Base-by-base conservation (phyloP, 1,139 yeast genomes). In the Hyphopichia khmerensis region DNA sequence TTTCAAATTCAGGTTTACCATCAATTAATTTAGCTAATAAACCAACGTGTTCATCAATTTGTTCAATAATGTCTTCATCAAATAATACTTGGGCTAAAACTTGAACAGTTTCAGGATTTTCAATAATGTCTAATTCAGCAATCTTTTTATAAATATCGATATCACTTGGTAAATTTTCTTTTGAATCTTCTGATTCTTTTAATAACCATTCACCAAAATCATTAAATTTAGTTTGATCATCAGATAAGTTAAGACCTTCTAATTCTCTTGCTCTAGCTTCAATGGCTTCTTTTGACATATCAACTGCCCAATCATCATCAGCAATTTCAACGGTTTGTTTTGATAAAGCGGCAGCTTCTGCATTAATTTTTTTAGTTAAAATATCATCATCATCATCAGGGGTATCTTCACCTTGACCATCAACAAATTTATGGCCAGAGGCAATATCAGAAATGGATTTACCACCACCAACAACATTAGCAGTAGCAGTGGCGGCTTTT, bases 281-380 rank as follows among this genome's bases (percentile, higher is more conserved):
- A 54, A 95, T 89, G 42, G 99, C 99, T 67, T 90, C 99, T 62
- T 87, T 96, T 41, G 96, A 87, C 82, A 93, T 87, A 64, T 93
- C 99, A 41, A 91, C 97, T 17, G 98, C 90, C 99, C 99, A 93
- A 51, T 89, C 96, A 55, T 88, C 97, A 60, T 90, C 96, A 50
- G 82, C 81, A 40, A 78, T 77, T 52, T 81, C 84, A 44, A 86
- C 81, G 45, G 80, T 78, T 48, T 75, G 75, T 29, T 59, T 64
- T 21, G 67, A 68, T 50, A 87, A 73, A 40, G 77, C 81, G 13
- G 90, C 85, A 24, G 95, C 96, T 62, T 87, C 96, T 37, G 91
- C 90, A 56, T 87, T 83, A 65, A 89, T 85, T 60, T 87, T 85
- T 62, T 83, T 79, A 36, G 95, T 82, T 56, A 88, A 77, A 47